phyloP scores from a whole-genome alignment of 768 basidiomycete genomes.

The Lentinula sp. region DNA sequence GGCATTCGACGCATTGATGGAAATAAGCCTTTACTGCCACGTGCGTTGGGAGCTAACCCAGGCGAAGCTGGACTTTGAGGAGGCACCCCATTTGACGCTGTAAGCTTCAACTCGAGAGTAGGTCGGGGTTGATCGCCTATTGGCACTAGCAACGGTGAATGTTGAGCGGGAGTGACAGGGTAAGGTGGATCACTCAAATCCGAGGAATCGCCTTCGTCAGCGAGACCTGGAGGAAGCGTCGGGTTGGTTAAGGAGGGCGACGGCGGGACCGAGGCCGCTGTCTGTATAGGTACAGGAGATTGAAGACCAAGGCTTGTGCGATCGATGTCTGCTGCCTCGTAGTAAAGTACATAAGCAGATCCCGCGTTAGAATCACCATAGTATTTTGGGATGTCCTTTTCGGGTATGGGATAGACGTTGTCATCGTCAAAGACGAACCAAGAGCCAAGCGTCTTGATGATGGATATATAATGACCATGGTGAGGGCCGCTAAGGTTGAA shows the following conservation, averaged over 20 bases:
- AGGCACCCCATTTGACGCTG: slow-evolving; percentile 2
- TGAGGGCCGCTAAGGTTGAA: slow-evolving; percentile 73
- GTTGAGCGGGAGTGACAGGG: slow-evolving; percentile 13
- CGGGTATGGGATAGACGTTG: slow-evolving; percentile 80
- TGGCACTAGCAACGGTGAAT: slow-evolving; percentile 9
- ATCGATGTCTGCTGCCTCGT: slow-evolving; percentile 89
- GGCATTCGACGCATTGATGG: not conserved
- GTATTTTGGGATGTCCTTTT: slow-evolving; percentile 86
- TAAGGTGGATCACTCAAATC: slow-evolving; percentile 15
- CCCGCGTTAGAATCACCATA: slow-evolving; percentile 89
- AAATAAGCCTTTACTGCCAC: not conserved
- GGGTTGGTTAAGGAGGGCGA: slow-evolving; percentile 7
- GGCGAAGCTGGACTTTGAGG: slow-evolving; percentile 4
- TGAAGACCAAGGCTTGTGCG: slow-evolving; percentile 63
- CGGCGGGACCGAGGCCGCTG: slow-evolving; percentile 8
- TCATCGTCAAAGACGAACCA: slow-evolving; percentile 98
- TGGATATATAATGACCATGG: slow-evolving; percentile 96
- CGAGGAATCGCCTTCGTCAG: slow-evolving; percentile 14
- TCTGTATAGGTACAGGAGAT: slow-evolving; percentile 16
- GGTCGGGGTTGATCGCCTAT: slow-evolving; percentile 10
- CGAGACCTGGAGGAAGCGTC: slow-evolving; percentile 12
- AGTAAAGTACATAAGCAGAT: slow-evolving; percentile 94
- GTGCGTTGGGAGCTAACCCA: not conserved
- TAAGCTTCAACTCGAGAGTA: slow-evolving; percentile 3
- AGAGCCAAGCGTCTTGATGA: slow-evolving; percentile 72